Evolutionary conservation across 2,329 filamentous ascomycete species (phyloP), one percentile per base, ranked within the genome.

Genomic region (Colletotrichum lini): DNA sequence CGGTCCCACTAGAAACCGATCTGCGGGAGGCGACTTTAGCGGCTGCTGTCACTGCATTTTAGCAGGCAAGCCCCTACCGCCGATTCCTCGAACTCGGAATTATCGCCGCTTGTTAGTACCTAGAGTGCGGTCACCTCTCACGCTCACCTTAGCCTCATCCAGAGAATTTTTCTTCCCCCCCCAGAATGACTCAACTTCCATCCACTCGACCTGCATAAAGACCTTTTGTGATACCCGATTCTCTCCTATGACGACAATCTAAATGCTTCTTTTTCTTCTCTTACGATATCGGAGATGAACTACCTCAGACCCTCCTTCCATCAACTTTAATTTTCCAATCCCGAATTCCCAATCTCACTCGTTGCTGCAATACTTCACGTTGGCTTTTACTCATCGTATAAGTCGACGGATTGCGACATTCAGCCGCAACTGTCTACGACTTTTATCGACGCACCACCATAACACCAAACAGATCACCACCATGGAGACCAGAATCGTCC

Each of bases 401-500:
- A 73, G 69, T 73, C 67, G 70, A 30, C 65, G 47, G 35, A 23
- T 66, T 26, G 42, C 70, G 49, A 61, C 40, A 21, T 42, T 30
- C 2, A 58, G 38, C 67, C 57, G 12, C 35, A 61, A 18, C 2
- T 38, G 4, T 0, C 23, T 21, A 12, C 54, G 10, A 57, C 12
- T 44, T 10, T 13, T 53, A 13, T 65, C 60, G 9, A 53, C 49
- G 58, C 10, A 60, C 16, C 54, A 54, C 0, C 26, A 50, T n/a
- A 59, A 9, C 18, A 45, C 13, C 60, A 72, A 54, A 0, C 26
- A 40, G 15, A 59, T 12, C 18, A 45, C 13, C 60, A 72, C 76
- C 44, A 84, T 84, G 82, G 77, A 84, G 74, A 85, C 84, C 13
- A 79, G 79, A 35, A 80, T 85, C 65, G 76, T 84, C 56, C 79